Conservation (phyloP, 208 protist genomes). For the Strigomonas galati region DNA sequence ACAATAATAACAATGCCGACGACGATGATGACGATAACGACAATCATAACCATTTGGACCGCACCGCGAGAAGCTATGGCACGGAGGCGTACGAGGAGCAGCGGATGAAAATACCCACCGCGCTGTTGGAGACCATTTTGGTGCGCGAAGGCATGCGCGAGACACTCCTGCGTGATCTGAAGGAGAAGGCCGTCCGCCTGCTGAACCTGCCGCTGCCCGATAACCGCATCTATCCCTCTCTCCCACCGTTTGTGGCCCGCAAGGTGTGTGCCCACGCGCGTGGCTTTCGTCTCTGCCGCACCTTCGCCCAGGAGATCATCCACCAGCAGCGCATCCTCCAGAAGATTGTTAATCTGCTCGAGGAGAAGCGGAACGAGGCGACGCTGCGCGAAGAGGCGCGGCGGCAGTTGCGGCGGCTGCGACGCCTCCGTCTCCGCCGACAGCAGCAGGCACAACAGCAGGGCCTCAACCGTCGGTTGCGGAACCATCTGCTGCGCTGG, state of each 20-base stretch:
- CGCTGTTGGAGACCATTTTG: slow-evolving; percentile 33
- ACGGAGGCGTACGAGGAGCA: not conserved
- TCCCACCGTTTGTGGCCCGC: slow-evolving; percentile 57
- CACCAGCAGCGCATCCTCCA: slow-evolving; percentile 48
- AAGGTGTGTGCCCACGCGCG: slow-evolving; percentile 52
- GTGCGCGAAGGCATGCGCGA: slow-evolving; percentile 52
- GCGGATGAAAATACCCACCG: slow-evolving; percentile 16
- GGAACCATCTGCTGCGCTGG: not conserved
- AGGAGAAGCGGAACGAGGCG: slow-evolving; percentile 29
- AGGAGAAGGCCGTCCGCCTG: slow-evolving; percentile 41
- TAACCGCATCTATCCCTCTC: slow-evolving; percentile 54
- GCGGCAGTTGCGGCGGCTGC: slow-evolving; percentile 18
- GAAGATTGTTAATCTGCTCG: slow-evolving; percentile 32
- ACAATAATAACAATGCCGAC: too few species aligned
- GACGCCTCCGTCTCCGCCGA: not conserved
- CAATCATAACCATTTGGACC: too few species aligned
- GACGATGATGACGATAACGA: too few species aligned
- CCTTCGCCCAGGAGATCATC: slow-evolving; percentile 67
- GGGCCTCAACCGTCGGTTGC: too few species aligned
- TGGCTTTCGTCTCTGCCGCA: slow-evolving; percentile 42
- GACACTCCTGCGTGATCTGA: slow-evolving; percentile 45
- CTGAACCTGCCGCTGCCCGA: slow-evolving; percentile 66
- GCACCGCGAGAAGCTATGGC: not conserved
- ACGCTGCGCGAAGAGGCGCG: slow-evolving; percentile 18
- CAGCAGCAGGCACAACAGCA: not conserved